Percentiles rank a stretch among this genome's conserved stretches.
Evolutionary conservation across 495 filamentous ascomycete genomes (phyloP).

Genomic region (Xeromyces bisporus): DNA sequence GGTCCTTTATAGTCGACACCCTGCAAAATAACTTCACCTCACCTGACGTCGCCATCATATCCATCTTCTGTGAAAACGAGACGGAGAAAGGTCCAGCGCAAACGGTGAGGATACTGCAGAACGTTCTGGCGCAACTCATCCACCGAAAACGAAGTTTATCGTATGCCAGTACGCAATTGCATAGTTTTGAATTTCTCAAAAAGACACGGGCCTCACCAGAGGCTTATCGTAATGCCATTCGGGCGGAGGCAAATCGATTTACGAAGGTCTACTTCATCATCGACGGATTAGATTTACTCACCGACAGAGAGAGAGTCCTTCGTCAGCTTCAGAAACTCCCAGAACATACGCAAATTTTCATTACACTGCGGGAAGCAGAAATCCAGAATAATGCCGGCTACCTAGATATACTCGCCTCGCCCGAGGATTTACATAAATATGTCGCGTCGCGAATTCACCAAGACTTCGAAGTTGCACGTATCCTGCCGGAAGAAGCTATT

Average conservation of each 20-base stretch:
- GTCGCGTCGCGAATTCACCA: slow-evolving; percentile 5
- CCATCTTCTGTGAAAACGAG: slow-evolving; percentile 18
- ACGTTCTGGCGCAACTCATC: slow-evolving; percentile 18
- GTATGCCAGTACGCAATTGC: slow-evolving; percentile 8
- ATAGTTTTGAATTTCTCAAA: slow-evolving; percentile 9
- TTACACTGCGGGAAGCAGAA: slow-evolving; percentile 15
- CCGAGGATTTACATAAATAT: slow-evolving; percentile 11
- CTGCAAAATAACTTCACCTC: slow-evolving; percentile 17
- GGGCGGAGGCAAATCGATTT: slow-evolving; percentile 18
- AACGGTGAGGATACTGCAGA: slow-evolving; percentile 10
- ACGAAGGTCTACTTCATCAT: slow-evolving; percentile 17
- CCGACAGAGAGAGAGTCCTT: slow-evolving; percentile 17
- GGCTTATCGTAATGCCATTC: slow-evolving; percentile 18
- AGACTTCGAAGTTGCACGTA: slow-evolving; percentile 2
- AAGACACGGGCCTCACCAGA: slow-evolving; percentile 13
- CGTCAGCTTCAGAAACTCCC: slow-evolving; percentile 20
- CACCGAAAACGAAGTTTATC: slow-evolving; percentile 13
- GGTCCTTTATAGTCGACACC: slow-evolving; percentile 14
- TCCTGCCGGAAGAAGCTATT: slow-evolving; percentile 4
- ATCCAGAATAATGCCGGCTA: slow-evolving; percentile 3
- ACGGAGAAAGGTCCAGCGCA: slow-evolving; percentile 6
- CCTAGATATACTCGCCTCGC: slow-evolving; percentile 5
- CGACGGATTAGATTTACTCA: slow-evolving; percentile 15
- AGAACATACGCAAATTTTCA: slow-evolving; percentile 16
- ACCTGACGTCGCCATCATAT: slow-evolving; percentile 16